Evolutionary conservation across 2,329 filamentous ascomycete genomes (phyloP).

Genomic region (Aspergillus candidus): DNA sequence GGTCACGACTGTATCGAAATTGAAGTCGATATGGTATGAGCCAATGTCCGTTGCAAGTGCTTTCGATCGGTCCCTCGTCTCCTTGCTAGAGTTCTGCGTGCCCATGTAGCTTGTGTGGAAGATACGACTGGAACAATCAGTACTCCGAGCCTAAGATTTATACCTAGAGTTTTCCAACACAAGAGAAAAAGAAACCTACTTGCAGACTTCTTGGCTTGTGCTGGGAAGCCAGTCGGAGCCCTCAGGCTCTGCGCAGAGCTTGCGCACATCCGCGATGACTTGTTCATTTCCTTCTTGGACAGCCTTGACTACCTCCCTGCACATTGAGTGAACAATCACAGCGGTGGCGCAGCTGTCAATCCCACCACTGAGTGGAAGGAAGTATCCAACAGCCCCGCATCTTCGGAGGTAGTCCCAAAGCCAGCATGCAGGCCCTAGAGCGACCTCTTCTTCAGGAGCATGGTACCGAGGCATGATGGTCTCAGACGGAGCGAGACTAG

Average conservation of each 20-base stretch:
- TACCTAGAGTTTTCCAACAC: background rate
- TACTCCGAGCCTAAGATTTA: background rate
- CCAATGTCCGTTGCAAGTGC: constrained; percentile 58
- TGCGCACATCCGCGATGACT: constrained; percentile 50
- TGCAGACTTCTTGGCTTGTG: constrained; percentile 56
- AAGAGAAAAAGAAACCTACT: constrained; percentile 15
- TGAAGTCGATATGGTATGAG: constrained; percentile 64
- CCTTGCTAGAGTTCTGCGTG: constrained; percentile 59
- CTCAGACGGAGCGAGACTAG: constrained; percentile 40
- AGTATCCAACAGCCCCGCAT: constrained; percentile 33
- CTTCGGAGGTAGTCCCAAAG: constrained; percentile 47
- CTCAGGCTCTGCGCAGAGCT: constrained; percentile 47
- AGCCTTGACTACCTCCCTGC: constrained; percentile 31
- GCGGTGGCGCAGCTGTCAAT: constrained; percentile 37
- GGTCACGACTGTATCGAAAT: constrained; percentile 64
- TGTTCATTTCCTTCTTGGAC: constrained; percentile 35
- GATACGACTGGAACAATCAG: constrained; percentile 33
- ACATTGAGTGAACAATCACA: constrained; percentile 38
- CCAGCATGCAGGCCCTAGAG: constrained; percentile 58
- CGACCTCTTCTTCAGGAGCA: constrained; percentile 61
- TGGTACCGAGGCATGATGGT: constrained; percentile 50
- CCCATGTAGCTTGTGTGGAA: constrained; percentile 67
- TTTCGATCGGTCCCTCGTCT: constrained; percentile 62
- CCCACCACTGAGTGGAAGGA: constrained; percentile 36
- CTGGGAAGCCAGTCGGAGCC: constrained; percentile 47